These are phyloP conservation scores for Podospora didyma DNA, from an alignment of 495 filamentous ascomycete genomes.

Conservation along the genomic window DNA sequence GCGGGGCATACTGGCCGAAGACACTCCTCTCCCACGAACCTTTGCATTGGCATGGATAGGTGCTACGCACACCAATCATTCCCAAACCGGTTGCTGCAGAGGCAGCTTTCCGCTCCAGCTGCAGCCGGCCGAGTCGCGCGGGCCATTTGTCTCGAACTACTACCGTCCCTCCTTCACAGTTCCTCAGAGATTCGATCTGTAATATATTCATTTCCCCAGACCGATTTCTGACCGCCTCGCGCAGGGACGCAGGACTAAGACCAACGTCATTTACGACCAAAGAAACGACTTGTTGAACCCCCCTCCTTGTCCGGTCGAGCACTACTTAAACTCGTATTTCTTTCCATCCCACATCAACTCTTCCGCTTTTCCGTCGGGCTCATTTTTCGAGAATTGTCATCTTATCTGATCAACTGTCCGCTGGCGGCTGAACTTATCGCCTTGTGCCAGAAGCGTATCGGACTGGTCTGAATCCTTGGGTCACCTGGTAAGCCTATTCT, in stretches of 20 bases:
- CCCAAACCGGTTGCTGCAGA: background rate
- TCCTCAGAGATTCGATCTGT: background rate
- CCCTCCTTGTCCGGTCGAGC: background rate
- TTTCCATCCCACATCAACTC: background rate
- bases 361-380: background rate
- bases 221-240: slow-evolving; percentile 9
- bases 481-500: background rate
- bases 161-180: slow-evolving; percentile 5
- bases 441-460: slow-evolving; percentile 1
- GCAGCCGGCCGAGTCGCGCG: slow-evolving; percentile 15
- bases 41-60: background rate
- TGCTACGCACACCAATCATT: background rate
- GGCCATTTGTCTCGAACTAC: slow-evolving; percentile 9
- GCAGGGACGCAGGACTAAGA: slow-evolving; percentile 5
- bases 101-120: slow-evolving; percentile 12
- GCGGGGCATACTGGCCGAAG: background rate
- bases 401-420: background rate
- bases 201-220: background rate
- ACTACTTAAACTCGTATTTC: slow-evolving; percentile 1
- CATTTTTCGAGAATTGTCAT: background rate
- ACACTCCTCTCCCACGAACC: background rate
- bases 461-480: background rate
- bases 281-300: background rate
- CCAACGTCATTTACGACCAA: background rate
- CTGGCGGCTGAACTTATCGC: background rate